phyloP scores from a whole-genome alignment of 768 basidiomycete genomes.

The Favolaschia claudopus region DNA sequence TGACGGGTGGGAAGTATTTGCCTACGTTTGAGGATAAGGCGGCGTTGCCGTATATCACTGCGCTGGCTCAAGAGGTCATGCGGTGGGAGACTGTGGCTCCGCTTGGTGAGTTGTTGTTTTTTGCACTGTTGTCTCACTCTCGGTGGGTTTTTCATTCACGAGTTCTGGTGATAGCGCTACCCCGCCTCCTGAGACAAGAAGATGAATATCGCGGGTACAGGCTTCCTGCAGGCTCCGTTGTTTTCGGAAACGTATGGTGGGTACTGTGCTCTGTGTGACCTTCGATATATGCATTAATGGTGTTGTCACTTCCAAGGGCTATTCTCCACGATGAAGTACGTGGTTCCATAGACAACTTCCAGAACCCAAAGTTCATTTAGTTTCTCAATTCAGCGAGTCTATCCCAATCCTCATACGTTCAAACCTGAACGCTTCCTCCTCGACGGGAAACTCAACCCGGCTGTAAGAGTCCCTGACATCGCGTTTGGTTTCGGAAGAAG shows the following conservation, averaged over 20 bases:
- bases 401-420: constrained; percentile 45
- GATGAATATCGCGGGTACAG: constrained; percentile 44
- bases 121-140: too few species aligned
- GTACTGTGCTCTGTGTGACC: neutral
- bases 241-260: constrained; percentile 35
- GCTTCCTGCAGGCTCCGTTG: constrained; percentile 40
- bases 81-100: constrained; percentile 30
- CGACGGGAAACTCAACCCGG: constrained; percentile 28
- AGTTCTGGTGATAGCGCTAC: too few species aligned
- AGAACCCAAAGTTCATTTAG: neutral
- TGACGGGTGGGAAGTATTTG: constrained; percentile 31
- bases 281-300: neutral
- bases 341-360: neutral
- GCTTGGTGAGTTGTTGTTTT: too few species aligned
- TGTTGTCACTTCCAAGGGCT: neutral
- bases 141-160: too few species aligned
- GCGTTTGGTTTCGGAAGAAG: constrained; percentile 32
- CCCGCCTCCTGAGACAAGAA: constrained; percentile 37
- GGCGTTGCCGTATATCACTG: constrained; percentile 33
- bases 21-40: constrained; percentile 33
- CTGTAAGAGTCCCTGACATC: constrained; percentile 14
- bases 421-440: constrained; percentile 46
- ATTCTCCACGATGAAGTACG: constrained; percentile 12
- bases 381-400: constrained; percentile 27
- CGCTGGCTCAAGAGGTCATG: constrained; percentile 34